Conservation (phyloP, 352 stramenopile species). For the Lagenidium giganteum region DNA sequence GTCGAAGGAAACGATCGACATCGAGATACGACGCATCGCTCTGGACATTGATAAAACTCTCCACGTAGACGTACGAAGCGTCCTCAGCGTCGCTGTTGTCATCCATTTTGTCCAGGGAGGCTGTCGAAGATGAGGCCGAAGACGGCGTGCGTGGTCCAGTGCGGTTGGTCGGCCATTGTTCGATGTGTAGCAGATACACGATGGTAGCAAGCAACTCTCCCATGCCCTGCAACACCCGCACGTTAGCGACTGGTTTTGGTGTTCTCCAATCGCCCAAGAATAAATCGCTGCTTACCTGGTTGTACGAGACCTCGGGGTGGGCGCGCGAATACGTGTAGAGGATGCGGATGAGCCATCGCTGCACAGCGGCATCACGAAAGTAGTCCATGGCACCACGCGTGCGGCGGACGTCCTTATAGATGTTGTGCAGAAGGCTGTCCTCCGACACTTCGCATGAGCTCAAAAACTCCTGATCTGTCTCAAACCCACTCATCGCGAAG, state of each 20-base stretch:
- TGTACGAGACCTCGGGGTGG: constrained; percentile 70
- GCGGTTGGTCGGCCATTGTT: constrained; percentile 39
- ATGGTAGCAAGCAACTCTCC: constrained; percentile 68
- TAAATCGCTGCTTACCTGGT: constrained; percentile 25
- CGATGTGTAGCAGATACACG: constrained; percentile 63
- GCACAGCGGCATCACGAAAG: constrained; percentile 40
- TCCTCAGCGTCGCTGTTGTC: constrained; percentile 37
- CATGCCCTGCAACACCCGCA: constrained; percentile 36
- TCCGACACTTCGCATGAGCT: constrained; percentile 37
- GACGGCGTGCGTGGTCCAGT: too few species aligned
- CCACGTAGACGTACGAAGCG: constrained; percentile 64
- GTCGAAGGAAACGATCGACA: constrained; percentile 28
- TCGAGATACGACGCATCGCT: constrained; percentile 26
- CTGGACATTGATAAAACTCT: constrained; percentile 55
- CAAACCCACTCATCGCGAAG: too few species aligned
- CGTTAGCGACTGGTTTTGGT: background rate
- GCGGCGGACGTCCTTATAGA: constrained; percentile 67
- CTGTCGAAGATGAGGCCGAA: constrained; percentile 5
- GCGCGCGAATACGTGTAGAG: constrained; percentile 66
- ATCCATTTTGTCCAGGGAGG: constrained; percentile 13
- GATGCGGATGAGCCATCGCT: constrained; percentile 56
- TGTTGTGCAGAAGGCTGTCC: constrained; percentile 53
- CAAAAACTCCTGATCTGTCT: constrained; percentile 48
- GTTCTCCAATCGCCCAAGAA: background rate
- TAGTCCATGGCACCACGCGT: constrained; percentile 57